Evolutionary conservation across 2,329 filamentous ascomycete species (phyloP), one percentile per base, ranked within the genome.

Genomic region (Cladosporium halotolerans): DNA sequence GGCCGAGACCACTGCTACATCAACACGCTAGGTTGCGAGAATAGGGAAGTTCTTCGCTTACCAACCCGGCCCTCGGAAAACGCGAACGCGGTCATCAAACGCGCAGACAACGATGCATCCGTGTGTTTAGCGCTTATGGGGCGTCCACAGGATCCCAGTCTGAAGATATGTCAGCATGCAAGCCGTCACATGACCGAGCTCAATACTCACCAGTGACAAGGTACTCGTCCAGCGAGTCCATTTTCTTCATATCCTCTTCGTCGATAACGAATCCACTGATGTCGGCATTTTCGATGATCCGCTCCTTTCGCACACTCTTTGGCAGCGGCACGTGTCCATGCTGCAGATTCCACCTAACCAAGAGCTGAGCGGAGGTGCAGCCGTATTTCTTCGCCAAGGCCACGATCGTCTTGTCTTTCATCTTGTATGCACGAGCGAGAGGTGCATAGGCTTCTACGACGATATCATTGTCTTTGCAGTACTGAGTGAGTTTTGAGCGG

Each of bases 361-460:
- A 72, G 34, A 95, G 72, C 68, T 93, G 88, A 3, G 83, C 87
- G 1, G 84, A 79, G 0, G 83, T 84, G 66, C 84, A 88, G 0
- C 68, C 70, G 69, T 93, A 88, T 66, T 86, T 86, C 63, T 79
- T 76, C 3, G 85, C 76, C 23, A 93, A 66, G 11, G 75, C 68
- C 2, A 78, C 68, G 58, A 93, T 79, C 2, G 74, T 79, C 0
- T 81, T 80, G 60, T 93, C 80, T 45, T 75, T 77, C 78, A 93
- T 85, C 14, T 86, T 77, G 69, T 85, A 74, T 0, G 81, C 87
- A 47, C 86, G 78, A 3, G 83, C 88, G 2, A 93, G 78, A 5
- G 89, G 89, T 6, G 87, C 87, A 60, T 93, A 95, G 0, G 89
- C 88, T 70, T 93, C 83, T 1, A 93, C 77, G 0, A 84, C 72